Percentiles rank a stretch among this genome's conserved stretches.
phyloP scores from a whole-genome alignment of 306 rosid species.

The Betula pendula region DNA sequence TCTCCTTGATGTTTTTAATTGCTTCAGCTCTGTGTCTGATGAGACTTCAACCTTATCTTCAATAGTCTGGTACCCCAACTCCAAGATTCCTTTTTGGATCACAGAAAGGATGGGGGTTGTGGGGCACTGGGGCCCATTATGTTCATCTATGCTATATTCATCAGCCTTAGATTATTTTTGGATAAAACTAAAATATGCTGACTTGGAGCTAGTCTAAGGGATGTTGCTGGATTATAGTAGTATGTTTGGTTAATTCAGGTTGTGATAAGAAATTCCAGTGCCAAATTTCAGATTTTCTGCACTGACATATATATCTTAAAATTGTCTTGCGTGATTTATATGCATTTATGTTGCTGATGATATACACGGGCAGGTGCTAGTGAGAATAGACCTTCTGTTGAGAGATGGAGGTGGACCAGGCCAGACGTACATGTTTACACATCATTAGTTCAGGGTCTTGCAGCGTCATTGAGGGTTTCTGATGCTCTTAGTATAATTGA shows the following conservation, averaged over 20 bases:
- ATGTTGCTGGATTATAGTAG: background rate
- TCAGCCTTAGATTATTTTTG: background rate
- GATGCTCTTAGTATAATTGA: constrained; percentile 78
- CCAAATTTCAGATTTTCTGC: background rate
- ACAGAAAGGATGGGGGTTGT: background rate
- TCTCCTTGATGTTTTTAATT: too few species aligned
- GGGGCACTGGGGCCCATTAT: background rate
- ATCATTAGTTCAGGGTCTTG: constrained; percentile 71
- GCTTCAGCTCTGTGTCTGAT: too few species aligned
- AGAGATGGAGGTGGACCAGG: constrained; percentile 87
- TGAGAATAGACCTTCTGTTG: constrained; percentile 47
- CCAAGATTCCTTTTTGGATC: background rate
- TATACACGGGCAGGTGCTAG: constrained; percentile 41
- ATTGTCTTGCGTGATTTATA: background rate
- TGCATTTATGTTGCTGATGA: constrained; percentile 13
- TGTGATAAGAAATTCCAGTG: background rate
- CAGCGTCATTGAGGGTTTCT: constrained; percentile 78
- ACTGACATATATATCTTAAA: background rate
- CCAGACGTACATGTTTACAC: constrained; percentile 67
- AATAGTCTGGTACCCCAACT: background rate
- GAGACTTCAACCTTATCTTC: too few species aligned
- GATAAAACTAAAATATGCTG: background rate
- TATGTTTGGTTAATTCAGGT: background rate
- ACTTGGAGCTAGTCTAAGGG: background rate
- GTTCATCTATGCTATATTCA: background rate